Evolutionary conservation across 176 grass and related monocot genomes (phyloP).

Genomic region (Pontederia paniculata): DNA sequence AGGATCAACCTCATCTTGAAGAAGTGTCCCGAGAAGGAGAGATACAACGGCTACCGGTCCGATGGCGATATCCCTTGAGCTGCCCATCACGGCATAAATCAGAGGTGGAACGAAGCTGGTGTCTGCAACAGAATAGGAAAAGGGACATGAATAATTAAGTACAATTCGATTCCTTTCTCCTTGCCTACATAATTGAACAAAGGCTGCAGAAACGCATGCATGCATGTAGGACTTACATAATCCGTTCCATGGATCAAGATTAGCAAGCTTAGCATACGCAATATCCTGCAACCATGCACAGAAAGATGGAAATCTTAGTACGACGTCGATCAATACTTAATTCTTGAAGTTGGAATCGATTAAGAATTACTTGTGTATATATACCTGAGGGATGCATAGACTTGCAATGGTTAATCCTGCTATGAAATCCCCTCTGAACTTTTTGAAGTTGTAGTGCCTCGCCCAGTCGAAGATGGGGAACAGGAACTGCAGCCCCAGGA

Average conservation of each 20-base stretch:
- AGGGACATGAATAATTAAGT: background rate
- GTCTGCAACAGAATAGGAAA: constrained; percentile 13
- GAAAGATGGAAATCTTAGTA: too few relatives aligned
- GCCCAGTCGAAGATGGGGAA: constrained; percentile 10
- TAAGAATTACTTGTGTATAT: too few relatives aligned
- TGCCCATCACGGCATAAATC: constrained; percentile 13
- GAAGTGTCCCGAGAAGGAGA: constrained; percentile 3
- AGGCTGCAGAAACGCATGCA: too few relatives aligned
- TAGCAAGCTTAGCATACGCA: constrained; percentile 7
- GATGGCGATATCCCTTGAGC: constrained; percentile 13
- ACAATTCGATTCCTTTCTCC: background rate
- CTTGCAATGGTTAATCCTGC: constrained; percentile 12
- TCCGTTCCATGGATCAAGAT: constrained; percentile 1
- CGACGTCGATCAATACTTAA: too few relatives aligned
- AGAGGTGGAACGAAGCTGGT: constrained; percentile 9
- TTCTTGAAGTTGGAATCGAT: too few relatives aligned
- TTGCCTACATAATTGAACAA: too few relatives aligned
- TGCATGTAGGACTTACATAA: background rate
- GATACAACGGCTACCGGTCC: constrained; percentile 16
- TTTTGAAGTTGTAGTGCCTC: background rate
- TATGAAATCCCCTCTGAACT: constrained; percentile 6
- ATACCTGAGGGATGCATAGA: constrained; percentile 18
- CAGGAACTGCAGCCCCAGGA: constrained; percentile 1
- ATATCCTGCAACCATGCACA: background rate
- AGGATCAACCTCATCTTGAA: constrained; percentile 4